Evolutionary conservation across 2,329 filamentous ascomycete genomes (phyloP), one percentile per base, ranked within the genome.

Genomic region (Aschersonia sp.): DNA sequence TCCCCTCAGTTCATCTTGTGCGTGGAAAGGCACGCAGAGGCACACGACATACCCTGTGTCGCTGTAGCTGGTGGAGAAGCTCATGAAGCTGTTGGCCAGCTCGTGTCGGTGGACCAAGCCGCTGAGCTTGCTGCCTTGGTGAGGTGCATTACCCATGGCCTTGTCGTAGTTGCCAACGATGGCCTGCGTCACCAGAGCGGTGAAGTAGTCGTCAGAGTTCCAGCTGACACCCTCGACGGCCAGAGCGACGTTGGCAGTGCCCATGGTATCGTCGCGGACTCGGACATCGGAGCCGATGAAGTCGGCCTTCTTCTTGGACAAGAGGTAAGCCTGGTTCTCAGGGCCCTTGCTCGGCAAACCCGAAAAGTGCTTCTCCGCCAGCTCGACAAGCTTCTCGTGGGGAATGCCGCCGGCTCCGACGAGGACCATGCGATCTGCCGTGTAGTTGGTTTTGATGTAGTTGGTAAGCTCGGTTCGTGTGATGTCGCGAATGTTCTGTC

Each of bases 391-490:
- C 73, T 95, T 78, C 65, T 89, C 78, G 71, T 98, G 92, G 56
- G 90, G 87, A 55, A 98, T 76, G 60, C 92, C 92, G 68, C 92
- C 92, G 56, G 92, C 83, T 65, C 89, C 89, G 58, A 96, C 92
- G 44, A 98, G 84, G 55, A 98, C 90, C 90, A 98, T 98, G 68
- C 94, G 89, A 73, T 98, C 92, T 56, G 92, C 90, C 50, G 89
- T 96, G 79, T 98, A 98, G 81, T 98, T 98, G 73, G 80, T 92
- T 79, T 94, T 95, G 79, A 98, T 97, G 75, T 98, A 98, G 75
- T 85, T 85, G 68, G 76, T 73, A 58, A 98, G 78, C 70, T 98
- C 90, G 60, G 87, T 80, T 61, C 88, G 84, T 69, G 85, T 83
- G 71, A 98, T 98, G 69, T 84, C 88, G 68, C 88, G 81, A 68